phyloP scores from a whole-genome alignment of 2,329 filamentous ascomycete species.

The Sporothrix globosa region DNA sequence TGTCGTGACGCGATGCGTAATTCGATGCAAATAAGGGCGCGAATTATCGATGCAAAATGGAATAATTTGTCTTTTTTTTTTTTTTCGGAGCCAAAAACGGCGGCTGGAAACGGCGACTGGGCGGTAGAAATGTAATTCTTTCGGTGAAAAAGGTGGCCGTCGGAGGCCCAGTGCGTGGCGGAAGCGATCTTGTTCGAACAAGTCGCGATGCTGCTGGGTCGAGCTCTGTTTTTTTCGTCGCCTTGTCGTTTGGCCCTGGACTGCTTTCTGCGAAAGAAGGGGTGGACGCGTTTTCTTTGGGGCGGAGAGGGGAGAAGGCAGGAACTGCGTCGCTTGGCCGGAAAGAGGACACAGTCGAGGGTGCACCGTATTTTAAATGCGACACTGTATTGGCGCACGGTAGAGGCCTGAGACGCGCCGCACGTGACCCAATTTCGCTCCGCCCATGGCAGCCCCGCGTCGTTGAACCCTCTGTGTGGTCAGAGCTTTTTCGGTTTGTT shows the following conservation, averaged over 20 bases:
- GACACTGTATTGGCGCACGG: not conserved
- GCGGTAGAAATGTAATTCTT: not conserved
- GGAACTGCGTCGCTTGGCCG: not conserved
- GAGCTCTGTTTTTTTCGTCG: slow-evolving; percentile 18
- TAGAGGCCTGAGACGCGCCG: not conserved
- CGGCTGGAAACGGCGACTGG: not conserved
- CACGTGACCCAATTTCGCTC: slow-evolving; percentile 16
- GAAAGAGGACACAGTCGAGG: slow-evolving; percentile 12
- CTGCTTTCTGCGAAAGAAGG: slow-evolving; percentile 13
- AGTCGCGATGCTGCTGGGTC: slow-evolving; percentile 21
- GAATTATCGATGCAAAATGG: not conserved
- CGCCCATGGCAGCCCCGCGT: slow-evolving; percentile 17
- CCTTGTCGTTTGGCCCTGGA: slow-evolving; percentile 13
- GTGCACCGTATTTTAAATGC: not conserved
- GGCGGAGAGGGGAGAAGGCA: not conserved
- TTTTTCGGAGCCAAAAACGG: not conserved
- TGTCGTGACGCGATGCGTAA: not conserved
- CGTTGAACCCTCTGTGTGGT: slow-evolving; percentile 28
- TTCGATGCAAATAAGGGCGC: not conserved
- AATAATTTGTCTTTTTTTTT: not conserved
- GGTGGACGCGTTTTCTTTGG: slow-evolving; percentile 29
- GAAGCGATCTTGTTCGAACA: not conserved
- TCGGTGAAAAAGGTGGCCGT: not conserved
- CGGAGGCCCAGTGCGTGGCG: not conserved
- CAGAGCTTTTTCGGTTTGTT: slow-evolving; percentile 37